Conservation (phyloP, 345 rosid species). For the Citrus australasica region DNA sequence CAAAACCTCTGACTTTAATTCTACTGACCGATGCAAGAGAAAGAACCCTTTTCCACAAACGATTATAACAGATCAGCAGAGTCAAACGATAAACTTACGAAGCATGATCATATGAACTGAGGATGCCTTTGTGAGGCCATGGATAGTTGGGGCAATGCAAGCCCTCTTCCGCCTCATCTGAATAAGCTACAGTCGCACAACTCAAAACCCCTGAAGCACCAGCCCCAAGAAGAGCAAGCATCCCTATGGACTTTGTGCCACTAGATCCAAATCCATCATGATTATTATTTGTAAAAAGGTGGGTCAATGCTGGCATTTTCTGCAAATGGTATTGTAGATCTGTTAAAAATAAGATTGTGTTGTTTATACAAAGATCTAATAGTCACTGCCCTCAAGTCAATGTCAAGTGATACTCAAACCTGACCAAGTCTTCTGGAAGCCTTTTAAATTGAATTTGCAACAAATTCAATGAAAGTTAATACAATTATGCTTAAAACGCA, state of each 20-base stretch:
- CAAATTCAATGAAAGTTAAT: background rate
- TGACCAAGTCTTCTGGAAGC: background rate
- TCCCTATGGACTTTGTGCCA: slow-evolving; percentile 51
- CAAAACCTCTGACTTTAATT: background rate
- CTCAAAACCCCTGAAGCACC: slow-evolving; percentile 81
- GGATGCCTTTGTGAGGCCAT: slow-evolving; percentile 98
- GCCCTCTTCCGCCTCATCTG: slow-evolving; percentile 99
- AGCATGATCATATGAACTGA: slow-evolving; percentile 97
- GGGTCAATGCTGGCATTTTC: background rate
- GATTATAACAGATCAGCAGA: slow-evolving; percentile 5
- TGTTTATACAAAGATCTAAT: background rate
- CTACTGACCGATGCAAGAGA: too few species aligned
- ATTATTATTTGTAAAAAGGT: slow-evolving; percentile 51
- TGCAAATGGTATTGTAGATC: background rate
- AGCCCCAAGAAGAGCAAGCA: slow-evolving; percentile 77
- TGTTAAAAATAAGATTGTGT: background rate
- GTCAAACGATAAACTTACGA: slow-evolving; percentile 62
- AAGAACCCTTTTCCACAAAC: background rate
- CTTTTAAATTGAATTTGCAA: background rate
- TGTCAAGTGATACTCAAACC: background rate
- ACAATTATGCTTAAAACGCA: background rate
- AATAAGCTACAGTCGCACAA: slow-evolving; percentile 73
- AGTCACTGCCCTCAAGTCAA: background rate
- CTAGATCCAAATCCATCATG: slow-evolving; percentile 48
- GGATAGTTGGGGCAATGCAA: slow-evolving; percentile 81